A percentile compares a stretch with the other conserved stretches of the same genome.
phyloP scores from a whole-genome alignment of 306 rosid genomes.

The Castanea mollissima region DNA sequence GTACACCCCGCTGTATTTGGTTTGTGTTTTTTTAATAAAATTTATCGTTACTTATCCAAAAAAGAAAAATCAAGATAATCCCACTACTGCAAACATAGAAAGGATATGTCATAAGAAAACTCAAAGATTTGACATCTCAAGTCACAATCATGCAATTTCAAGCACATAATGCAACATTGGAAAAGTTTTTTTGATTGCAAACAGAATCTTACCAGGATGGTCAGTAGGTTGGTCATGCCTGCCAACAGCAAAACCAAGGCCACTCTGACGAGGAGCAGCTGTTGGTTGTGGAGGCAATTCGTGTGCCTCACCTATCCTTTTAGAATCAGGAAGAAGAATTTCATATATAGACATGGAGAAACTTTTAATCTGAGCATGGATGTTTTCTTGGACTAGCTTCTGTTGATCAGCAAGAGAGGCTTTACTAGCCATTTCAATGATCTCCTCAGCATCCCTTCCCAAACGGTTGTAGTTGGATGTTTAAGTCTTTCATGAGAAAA shows the following conservation, averaged over 20 bases:
- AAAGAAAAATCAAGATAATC: background rate
- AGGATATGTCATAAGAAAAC: background rate
- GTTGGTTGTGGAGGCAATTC: slow-evolving; percentile 36
- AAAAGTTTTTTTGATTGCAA: background rate
- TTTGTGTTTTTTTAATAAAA: too few relatives aligned
- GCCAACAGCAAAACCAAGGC: slow-evolving; percentile 83
- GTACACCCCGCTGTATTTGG: too few relatives aligned
- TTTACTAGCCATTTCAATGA: slow-evolving; percentile 68
- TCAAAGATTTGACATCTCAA: background rate
- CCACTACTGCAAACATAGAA: background rate
- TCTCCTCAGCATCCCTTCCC: slow-evolving; percentile 66
- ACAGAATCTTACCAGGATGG: slow-evolving; percentile 42
- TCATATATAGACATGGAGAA: slow-evolving; percentile 68
- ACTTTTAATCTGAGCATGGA: slow-evolving; percentile 58
- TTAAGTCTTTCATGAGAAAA: slow-evolving; percentile 42
- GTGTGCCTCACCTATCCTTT: slow-evolving; percentile 33
- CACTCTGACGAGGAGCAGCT: slow-evolving; percentile 52
- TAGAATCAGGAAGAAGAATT: slow-evolving; percentile 58
- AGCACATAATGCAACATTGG: background rate
- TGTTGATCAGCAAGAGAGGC: slow-evolving; percentile 71
- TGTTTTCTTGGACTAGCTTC: slow-evolving; percentile 78
- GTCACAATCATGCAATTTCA: background rate
- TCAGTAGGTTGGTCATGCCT: slow-evolving; percentile 29
- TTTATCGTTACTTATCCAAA: too few relatives aligned
- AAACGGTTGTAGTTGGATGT: slow-evolving; percentile 67